Conservation (phyloP, 2,329 filamentous ascomycete species). For the Phyllosticta capitalensis region DNA sequence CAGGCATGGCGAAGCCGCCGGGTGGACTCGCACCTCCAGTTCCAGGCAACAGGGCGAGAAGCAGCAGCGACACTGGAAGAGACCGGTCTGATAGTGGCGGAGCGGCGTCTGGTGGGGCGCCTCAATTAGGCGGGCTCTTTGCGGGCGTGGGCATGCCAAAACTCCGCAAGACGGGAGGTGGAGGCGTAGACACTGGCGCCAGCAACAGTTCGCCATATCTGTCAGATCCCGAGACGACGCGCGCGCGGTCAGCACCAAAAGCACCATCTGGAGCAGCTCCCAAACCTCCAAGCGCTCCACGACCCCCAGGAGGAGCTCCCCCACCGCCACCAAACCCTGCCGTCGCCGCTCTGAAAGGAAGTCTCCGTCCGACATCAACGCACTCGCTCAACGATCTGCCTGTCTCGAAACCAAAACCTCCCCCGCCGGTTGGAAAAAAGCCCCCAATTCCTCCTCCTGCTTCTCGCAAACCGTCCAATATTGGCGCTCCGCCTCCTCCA, state of each 20-base stretch:
- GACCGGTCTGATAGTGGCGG: slow-evolving; percentile 16
- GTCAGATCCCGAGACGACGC: slow-evolving; percentile 64
- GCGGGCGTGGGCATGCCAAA: slow-evolving; percentile 86
- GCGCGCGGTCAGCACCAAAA: slow-evolving; percentile 39
- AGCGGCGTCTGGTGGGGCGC: slow-evolving; percentile 33
- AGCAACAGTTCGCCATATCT: slow-evolving; percentile 60
- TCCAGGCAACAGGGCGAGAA: slow-evolving; percentile 60
- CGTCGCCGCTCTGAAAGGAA: slow-evolving; percentile 39
- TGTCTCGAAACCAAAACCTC: slow-evolving; percentile 55
- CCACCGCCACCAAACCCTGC: slow-evolving; percentile 50
- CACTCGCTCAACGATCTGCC: slow-evolving; percentile 36
- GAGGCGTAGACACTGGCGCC: slow-evolving; percentile 42
- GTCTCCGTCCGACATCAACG: slow-evolving; percentile 49
- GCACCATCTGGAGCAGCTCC: slow-evolving; percentile 39
- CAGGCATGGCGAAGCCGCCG: slow-evolving; percentile 49
- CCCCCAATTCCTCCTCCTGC: slow-evolving; percentile 49
- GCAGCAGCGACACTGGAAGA: slow-evolving; percentile 53
- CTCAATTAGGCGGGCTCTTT: slow-evolving; percentile 80
- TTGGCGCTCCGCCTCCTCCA: slow-evolving; percentile 30
- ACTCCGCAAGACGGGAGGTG: slow-evolving; percentile 72
- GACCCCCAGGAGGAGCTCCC: slow-evolving; percentile 35
- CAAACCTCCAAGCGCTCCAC: slow-evolving; percentile 42
- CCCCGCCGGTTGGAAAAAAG: slow-evolving; percentile 71
- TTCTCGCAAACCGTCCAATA: slow-evolving; percentile 46
- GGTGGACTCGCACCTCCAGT: slow-evolving; percentile 62